phyloP scores from a whole-genome alignment of 306 rosid genomes.

The Dryas drummondii region DNA sequence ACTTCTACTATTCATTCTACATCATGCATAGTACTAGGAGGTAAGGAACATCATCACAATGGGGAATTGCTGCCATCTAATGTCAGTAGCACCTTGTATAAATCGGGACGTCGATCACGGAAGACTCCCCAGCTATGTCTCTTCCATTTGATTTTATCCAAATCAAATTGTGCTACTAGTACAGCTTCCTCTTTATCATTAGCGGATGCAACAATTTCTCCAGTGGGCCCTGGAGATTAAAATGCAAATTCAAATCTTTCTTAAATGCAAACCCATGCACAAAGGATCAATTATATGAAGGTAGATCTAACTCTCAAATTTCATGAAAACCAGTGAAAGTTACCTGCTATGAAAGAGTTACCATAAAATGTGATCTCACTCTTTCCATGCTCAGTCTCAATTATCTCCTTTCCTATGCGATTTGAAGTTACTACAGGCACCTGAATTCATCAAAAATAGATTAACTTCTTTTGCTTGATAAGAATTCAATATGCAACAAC shows the following conservation, averaged over 20 bases:
- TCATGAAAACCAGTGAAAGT: constrained; percentile 1
- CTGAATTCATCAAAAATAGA: constrained; percentile 45
- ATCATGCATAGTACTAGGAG: constrained; percentile 10
- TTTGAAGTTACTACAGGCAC: constrained; percentile 94
- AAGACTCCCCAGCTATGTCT: constrained; percentile 88
- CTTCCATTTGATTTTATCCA: constrained; percentile 71
- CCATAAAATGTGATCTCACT: constrained; percentile 82
- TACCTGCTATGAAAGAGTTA: constrained; percentile 95
- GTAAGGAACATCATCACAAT: constrained; percentile 14
- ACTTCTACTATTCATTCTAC: neutral
- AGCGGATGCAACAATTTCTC: constrained; percentile 83
- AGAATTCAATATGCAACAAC: neutral
- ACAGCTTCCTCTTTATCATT: constrained; percentile 75
- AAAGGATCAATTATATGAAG: neutral
- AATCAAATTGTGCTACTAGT: constrained; percentile 71
- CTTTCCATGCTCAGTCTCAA: constrained; percentile 84
- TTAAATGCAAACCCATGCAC: neutral
- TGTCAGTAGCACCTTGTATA: constrained; percentile 84
- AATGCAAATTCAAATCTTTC: neutral
- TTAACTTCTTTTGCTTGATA: neutral
- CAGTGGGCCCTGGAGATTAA: constrained; percentile 71
- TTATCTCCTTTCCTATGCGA: constrained; percentile 81
- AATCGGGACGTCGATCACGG: constrained; percentile 89
- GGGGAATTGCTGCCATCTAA: constrained; percentile 44
- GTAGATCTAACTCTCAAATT: constrained; percentile 4